A percentile compares a stretch with the other conserved stretches of the same genome.
phyloP scores from a whole-genome alignment of 2,329 filamentous ascomycete genomes.

The Camillea tinctor region DNA sequence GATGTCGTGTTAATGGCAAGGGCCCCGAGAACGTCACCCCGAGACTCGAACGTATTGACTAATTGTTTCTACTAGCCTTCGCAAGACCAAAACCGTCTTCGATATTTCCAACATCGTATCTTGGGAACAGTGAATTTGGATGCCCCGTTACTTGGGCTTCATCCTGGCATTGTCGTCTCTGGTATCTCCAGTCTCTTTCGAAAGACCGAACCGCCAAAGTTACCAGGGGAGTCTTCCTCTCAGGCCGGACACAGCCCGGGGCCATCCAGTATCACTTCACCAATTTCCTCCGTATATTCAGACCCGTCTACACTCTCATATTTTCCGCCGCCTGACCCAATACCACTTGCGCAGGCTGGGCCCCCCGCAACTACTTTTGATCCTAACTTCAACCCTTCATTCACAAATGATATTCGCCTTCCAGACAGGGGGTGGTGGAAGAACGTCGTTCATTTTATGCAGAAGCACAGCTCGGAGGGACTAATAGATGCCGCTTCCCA shows the following conservation, averaged over 20 bases:
- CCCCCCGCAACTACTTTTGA: constrained; percentile 36
- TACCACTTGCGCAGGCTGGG: constrained; percentile 9
- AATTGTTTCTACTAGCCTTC: constrained; percentile 22
- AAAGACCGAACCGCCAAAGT: constrained; percentile 33
- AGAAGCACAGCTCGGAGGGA: constrained; percentile 73
- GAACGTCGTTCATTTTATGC: constrained; percentile 71
- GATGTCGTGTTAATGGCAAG: constrained; percentile 69
- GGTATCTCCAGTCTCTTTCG: constrained; percentile 77
- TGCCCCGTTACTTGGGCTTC: constrained; percentile 82
- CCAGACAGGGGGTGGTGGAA: constrained; percentile 68
- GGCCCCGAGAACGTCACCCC: constrained; percentile 19
- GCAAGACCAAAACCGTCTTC: constrained; percentile 17
- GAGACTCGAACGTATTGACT: constrained; percentile 5
- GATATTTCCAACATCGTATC: constrained; percentile 68
- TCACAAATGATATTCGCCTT: constrained; percentile 70
- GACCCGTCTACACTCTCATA: constrained; percentile 21
- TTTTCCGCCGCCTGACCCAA: constrained; percentile 13
- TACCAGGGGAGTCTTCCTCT: constrained; percentile 19
- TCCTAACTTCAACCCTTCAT: constrained; percentile 74
- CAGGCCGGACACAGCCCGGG: constrained; percentile 13
- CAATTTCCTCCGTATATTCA: constrained; percentile 23
- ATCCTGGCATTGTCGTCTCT: constrained; percentile 82
- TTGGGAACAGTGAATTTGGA: constrained; percentile 81
- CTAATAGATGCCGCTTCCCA: constrained; percentile 68
- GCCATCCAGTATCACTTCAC: constrained; percentile 20